These are phyloP conservation scores for Gossypium rotundifolium DNA, from an alignment of 345 rosid genomes.

Conservation along the genomic window DNA sequence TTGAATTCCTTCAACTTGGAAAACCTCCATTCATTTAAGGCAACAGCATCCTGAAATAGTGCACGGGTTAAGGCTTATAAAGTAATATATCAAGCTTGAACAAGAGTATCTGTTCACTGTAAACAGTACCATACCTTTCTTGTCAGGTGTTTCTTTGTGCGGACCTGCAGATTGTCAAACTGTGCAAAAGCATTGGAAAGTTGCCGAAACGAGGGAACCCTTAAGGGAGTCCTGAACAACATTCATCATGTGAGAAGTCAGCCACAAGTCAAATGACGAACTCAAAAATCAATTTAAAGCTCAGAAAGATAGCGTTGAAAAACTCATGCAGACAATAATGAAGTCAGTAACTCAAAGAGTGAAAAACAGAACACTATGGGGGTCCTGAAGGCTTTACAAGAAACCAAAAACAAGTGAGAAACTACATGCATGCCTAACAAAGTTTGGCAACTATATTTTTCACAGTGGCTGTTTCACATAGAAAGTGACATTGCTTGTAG, in stretches of 20 bases:
- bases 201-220: conserved; percentile 72
- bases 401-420: neutral
- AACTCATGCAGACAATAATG: neutral
- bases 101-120: neutral
- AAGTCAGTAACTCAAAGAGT: neutral
- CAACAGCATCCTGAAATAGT: conserved; percentile 70
- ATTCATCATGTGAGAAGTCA: conserved; percentile 12
- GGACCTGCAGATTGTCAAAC: conserved; percentile 72
- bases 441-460: neutral
- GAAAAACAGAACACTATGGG: neutral
- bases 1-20: conserved; percentile 67
- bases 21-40: conserved; percentile 92
- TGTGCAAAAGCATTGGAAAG: conserved; percentile 83
- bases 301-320: neutral
- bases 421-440: neutral
- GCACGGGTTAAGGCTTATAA: neutral
- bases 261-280: neutral
- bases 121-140: conserved; percentile 50
- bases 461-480: neutral
- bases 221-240: conserved; percentile 53
- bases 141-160: conserved; percentile 74
- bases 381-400: neutral
- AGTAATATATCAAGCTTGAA: conserved; percentile 3
- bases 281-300: neutral
- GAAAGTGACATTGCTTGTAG: neutral